These are phyloP conservation scores for Pseudoperonospora humuli DNA, from an alignment of 352 stramenopile genomes.

Conservation along the genomic window DNA sequence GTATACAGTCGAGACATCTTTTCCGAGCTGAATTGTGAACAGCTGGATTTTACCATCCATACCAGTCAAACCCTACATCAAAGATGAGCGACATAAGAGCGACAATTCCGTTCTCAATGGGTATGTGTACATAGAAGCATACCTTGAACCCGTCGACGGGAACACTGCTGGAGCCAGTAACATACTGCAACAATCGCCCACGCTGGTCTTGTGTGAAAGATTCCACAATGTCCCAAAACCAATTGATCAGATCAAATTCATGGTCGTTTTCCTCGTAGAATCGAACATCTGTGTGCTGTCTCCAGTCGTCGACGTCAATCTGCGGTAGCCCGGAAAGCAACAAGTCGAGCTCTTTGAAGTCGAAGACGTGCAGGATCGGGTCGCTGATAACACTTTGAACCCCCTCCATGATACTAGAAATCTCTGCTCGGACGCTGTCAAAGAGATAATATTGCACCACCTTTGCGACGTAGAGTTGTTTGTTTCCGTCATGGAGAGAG, in stretches of 20 bases:
- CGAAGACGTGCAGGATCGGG: slow-evolving; percentile 94
- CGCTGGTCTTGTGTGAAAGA: slow-evolving; percentile 49
- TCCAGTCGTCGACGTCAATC: slow-evolving; percentile 88
- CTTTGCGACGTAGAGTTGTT: slow-evolving; percentile 89
- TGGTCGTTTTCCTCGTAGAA: slow-evolving; percentile 25
- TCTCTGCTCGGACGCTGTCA: slow-evolving; percentile 84
- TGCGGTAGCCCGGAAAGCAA: slow-evolving; percentile 56
- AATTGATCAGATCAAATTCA: slow-evolving; percentile 45
- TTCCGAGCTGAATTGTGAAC: slow-evolving; percentile 67
- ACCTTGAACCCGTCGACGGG: slow-evolving; percentile 77
- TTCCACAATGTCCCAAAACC: slow-evolving; percentile 79
- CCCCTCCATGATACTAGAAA: slow-evolving; percentile 72
- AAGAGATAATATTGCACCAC: slow-evolving; percentile 94
- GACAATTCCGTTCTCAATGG: background rate
- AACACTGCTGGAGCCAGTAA: slow-evolving; percentile 73
- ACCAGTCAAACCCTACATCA: slow-evolving; percentile 49
- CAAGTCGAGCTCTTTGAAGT: slow-evolving; percentile 95
- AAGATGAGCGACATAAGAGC: background rate
- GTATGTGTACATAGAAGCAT: background rate
- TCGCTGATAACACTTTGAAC: slow-evolving; percentile 95
- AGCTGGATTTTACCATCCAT: slow-evolving; percentile 62
- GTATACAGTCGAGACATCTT: slow-evolving; percentile 35
- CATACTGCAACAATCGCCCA: slow-evolving; percentile 72
- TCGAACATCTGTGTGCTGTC: slow-evolving; percentile 56
- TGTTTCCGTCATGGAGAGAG: slow-evolving; percentile 91